Conservation (phyloP, 2,329 filamentous ascomycete species). For the Beauveria caledonica region DNA sequence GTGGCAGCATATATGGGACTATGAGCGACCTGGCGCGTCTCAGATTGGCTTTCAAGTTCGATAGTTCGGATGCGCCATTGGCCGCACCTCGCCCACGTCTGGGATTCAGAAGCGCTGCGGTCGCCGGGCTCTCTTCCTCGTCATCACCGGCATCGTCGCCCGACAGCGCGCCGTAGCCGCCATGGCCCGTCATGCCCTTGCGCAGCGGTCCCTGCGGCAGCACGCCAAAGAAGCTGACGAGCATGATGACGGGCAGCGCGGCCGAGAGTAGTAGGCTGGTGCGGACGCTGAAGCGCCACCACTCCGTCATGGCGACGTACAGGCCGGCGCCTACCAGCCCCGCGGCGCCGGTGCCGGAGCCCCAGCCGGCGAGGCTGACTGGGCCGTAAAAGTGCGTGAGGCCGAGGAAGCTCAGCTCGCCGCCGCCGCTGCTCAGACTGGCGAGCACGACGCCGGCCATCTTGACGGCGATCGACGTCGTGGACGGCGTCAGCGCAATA, state of each 20-base stretch:
- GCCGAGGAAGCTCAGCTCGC: conserved; percentile 84
- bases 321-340: conserved; percentile 79
- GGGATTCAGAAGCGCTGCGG: conserved; percentile 41
- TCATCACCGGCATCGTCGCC: conserved; percentile 31
- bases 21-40: conserved; percentile 62
- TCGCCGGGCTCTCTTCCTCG: conserved; percentile 31
- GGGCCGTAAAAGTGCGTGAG: conserved; percentile 90
- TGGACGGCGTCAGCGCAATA: conserved; percentile 67
- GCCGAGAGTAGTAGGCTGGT: conserved; percentile 70
- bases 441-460: conserved; percentile 77
- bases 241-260: conserved; percentile 72
- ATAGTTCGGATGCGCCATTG: conserved; percentile 20
- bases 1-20: conserved; percentile 76
- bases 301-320: conserved; percentile 80
- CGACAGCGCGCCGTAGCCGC: conserved; percentile 47
- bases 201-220: conserved; percentile 61
- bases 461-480: conserved; percentile 61
- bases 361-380: conserved; percentile 83
- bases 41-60: conserved; percentile 43
- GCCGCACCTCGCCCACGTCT: conserved; percentile 30
- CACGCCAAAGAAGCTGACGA: conserved; percentile 76
- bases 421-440: conserved; percentile 75
- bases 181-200: conserved; percentile 28
- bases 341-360: conserved; percentile 83
- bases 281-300: conserved; percentile 64